Base-by-base conservation (phyloP, 495 filamentous ascomycete species). In the Sabuloglossum arenarium region DNA sequence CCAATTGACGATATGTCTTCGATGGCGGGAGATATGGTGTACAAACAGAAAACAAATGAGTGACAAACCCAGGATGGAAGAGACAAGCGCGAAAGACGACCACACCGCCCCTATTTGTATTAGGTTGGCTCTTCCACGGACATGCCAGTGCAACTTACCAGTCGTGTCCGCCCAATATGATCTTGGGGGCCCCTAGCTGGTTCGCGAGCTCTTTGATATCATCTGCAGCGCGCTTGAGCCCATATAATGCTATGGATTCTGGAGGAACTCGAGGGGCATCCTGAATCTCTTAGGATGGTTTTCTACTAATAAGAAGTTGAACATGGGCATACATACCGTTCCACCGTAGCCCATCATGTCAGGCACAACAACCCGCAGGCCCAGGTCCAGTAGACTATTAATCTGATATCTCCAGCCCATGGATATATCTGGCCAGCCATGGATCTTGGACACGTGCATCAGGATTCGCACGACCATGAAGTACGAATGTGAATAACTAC, bases 391-490 rank as follows among this genome's bases (percentile, higher is more conserved):
- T n/a, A 93, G 71, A 66, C 78, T 69, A 8, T 86, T 86, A 63
- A 96, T 87, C 66, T 93, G 84, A 67, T 82, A 79, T 54, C 88
- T 79, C 86, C 87, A 89, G 66, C 75, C 80, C 62, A 82, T 73
- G 21, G 76, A 77, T 27, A 84, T 60, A 65, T 89, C 84, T 1
- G 84, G 79, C 64, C 72, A 85, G 56, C 79, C 79, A 66, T 82
- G 79, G 57, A 82, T 70, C 76, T 51, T 79, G 58, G 28, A 56
- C 0, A 61, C n/a, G n/a, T 6, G 12, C 10, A 27, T 37, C 30
- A 54, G 53, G 23, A 23, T 24, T 6, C 5, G 3, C n/a, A 10
- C 10, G 5, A 39, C 23, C 6, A 39, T 8, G n/a, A 9, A 43
- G 14, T 53, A 52, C 54, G 19, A 27, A 14, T 19, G 24, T 19